Evolutionary conservation across 345 rosid species (phyloP), one percentile per base, ranked within the genome.

Genomic region (Gossypium sturtianum): DNA sequence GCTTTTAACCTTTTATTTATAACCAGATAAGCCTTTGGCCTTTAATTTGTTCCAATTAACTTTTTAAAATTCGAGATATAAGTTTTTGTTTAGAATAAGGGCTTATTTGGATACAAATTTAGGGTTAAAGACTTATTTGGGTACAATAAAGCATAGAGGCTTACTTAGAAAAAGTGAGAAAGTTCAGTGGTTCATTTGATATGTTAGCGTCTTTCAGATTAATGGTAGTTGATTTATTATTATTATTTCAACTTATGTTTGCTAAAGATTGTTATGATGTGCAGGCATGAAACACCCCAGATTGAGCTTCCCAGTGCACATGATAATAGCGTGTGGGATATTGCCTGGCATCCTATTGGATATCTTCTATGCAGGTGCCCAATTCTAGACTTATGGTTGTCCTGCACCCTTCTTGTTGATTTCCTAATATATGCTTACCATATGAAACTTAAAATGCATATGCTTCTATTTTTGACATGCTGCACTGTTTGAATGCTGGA

Each of bases 331-430:
- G 97, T 95, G 52, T 95, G 97, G 97, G 97, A 93, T 86, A 89
- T 95, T 73, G 89, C 97, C 45, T 93, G 98, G 99, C 99, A 95
- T 86, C 99, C 99, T 74, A 90, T 91, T 71, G 99, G 99, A 73
- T 95, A 95, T 84, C 92, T 95, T 74, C 98, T 95, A 77, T 89
- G 98, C 93, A 95, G 99, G 99, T 95, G 80, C 56, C 52, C 20
- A 52, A 73, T 54, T 69, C 12, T 15, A 56, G 15, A 62, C 10
- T 27, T 48, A 34, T 15, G 7, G 47, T 48, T 51, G 20, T 49
- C 45, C 12, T 63, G 48, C 48, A n/a, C 12, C 9, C 29, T 34
- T 70, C 29, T 71, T 71, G 63, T 25, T 41, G 73, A 59, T 72
- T 48, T 59, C 54, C 56, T 45, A 15, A 19, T 29, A 23, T 70